Percentiles rank a stretch among this genome's conserved stretches.
These are phyloP conservation scores for Vigna mungo DNA, from an alignment of 306 rosid species.

Conservation along the genomic window DNA sequence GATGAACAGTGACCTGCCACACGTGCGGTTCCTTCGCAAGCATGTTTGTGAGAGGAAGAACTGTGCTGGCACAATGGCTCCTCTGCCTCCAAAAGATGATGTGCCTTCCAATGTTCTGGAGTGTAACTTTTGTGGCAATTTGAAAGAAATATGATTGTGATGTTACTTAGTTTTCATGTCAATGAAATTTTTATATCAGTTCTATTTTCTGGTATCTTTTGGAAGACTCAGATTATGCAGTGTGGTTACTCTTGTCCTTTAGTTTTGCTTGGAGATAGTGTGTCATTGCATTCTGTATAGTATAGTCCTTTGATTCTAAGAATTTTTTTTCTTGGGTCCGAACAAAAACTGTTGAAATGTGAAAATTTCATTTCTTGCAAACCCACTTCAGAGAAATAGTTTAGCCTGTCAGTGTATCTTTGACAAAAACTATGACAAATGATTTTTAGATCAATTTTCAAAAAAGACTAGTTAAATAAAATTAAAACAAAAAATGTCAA, in stretches of 20 bases:
- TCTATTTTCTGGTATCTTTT: too few relatives aligned
- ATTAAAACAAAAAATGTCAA: too few relatives aligned
- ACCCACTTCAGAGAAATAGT: too few relatives aligned
- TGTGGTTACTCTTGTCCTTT: too few relatives aligned
- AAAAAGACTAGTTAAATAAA: too few relatives aligned
- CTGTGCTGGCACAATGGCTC: constrained; percentile 77
- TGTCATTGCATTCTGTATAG: not conserved
- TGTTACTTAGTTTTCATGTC: not conserved
- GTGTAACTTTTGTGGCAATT: constrained; percentile 72
- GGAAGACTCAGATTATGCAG: too few relatives aligned
- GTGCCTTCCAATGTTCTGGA: constrained; percentile 52
- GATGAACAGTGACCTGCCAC: constrained; percentile 53
- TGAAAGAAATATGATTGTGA: constrained; percentile 32
- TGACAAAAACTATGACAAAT: too few relatives aligned
- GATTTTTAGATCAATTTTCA: too few relatives aligned
- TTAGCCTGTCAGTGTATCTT: too few relatives aligned
- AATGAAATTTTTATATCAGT: not conserved
- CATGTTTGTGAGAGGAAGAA: constrained; percentile 59
- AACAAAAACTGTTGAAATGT: too few relatives aligned
- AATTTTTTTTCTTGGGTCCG: too few relatives aligned
- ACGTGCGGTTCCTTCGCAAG: constrained; percentile 57
- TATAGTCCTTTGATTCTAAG: not conserved
- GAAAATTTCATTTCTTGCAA: too few relatives aligned
- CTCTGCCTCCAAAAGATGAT: constrained; percentile 61
- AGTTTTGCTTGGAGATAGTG: not conserved